Percentiles rank a stretch among this genome's conserved stretches.
phyloP scores from a whole-genome alignment of 352 stramenopile species.

The Pythium periplocum region DNA sequence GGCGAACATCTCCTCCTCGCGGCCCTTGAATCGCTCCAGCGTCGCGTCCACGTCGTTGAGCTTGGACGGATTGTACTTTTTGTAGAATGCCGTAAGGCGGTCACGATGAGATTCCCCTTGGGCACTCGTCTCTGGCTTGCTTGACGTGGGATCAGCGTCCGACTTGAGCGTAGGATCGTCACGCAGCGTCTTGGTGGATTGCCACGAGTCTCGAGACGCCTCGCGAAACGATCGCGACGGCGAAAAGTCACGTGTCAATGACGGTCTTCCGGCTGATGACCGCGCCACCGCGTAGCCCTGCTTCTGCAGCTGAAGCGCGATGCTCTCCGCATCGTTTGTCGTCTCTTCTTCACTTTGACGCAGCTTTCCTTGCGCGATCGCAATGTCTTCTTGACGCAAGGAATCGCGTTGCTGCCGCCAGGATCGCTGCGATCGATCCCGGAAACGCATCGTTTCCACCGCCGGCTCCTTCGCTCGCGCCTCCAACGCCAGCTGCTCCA shows the following conservation, averaged over 20 bases:
- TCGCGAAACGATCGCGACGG: conserved; percentile 28
- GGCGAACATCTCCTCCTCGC: conserved; percentile 63
- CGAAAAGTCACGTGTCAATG: neutral
- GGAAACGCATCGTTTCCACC: conserved; percentile 22
- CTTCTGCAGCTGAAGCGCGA: conserved; percentile 38
- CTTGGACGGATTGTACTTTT: conserved; percentile 59
- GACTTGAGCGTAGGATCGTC: conserved; percentile 3
- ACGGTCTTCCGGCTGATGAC: neutral
- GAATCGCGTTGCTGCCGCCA: conserved; percentile 53
- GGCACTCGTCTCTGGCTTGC: neutral
- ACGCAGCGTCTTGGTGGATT: conserved; percentile 20
- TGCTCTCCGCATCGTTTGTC: conserved; percentile 15
- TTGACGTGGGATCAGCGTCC: neutral
- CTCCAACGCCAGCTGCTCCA: conserved; percentile 28
- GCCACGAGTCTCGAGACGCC: conserved; percentile 20
- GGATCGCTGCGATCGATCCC: conserved; percentile 51
- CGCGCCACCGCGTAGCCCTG: conserved; percentile 43
- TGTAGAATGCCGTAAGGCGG: conserved; percentile 58
- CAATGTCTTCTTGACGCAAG: conserved; percentile 25
- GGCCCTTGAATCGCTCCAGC: conserved; percentile 44
- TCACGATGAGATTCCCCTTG: conserved; percentile 17
- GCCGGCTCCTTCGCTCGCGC: conserved; percentile 11
- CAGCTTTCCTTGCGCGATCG: neutral
- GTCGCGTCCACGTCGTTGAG: conserved; percentile 46
- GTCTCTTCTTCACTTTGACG: conserved; percentile 3